Base-by-base conservation (phyloP, 2,329 filamentous ascomycete species). In the Aureobasidium sp. region DNA sequence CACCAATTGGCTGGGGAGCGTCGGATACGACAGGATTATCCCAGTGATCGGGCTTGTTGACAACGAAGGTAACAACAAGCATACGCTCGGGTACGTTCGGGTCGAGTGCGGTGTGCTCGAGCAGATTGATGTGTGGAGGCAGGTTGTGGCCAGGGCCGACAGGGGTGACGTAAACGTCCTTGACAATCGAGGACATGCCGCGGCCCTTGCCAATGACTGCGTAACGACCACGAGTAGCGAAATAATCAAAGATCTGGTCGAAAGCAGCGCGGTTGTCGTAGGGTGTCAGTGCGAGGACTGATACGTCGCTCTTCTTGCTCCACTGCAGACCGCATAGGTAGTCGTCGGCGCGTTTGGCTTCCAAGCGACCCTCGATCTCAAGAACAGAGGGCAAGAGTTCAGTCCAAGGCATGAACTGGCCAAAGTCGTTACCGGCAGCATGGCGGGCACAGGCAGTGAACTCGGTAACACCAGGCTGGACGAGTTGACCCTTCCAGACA, bases 161-260 rank as follows among this genome's bases (percentile, higher is more conserved):
- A 0, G 94, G 93, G 11, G 97, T 87, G 36, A 97, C 83, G 73
- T 97, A 97, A 1, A 92, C 90, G 71, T 97, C 93, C 64, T 91
- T 87, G 53, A 97, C 88, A 64, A 91, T 87, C 48, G 71, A 69
- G 15, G 58, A 62, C 49, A 65, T 63, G 22, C 85, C 83, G 34
- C 86, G 77, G 0, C 84, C 83, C 70, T 93, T 89, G 15, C 87
- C 87, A 7, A 97, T 82, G 1, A 97, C 93, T 22, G 91, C 93
- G 72, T 96, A 99, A 37, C 91, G 84, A 66, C 89, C 84, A 70
- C 93, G 90, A 56, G 82, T 82, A 45, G 86, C 80, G 71, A 99
- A 97, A 76, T 99, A 97, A 58, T 91, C 83, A 69, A 92, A 90
- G n/a, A 97, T 80, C 20, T 83, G 82, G 65, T 88, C 82, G 70